Evolutionary conservation across 1,284 basidiomycete genomes (phyloP), one percentile per base, ranked within the genome.

Genomic region (Irpex lacteus): DNA sequence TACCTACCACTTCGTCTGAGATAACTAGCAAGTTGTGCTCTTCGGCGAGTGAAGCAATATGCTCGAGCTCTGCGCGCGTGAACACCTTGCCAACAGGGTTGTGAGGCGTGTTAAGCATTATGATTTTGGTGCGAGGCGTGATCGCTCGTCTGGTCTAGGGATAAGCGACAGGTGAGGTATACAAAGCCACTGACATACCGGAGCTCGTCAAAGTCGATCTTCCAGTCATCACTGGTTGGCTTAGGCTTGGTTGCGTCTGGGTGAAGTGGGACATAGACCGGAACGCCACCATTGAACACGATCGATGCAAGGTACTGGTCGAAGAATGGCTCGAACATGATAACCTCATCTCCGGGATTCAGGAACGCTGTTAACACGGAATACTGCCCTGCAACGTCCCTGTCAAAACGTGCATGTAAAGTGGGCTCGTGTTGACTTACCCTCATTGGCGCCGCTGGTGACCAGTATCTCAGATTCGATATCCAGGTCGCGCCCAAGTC

Each of bases 21-120:
- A 98, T 91, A 34, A 98, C 91, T 47, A 99, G 79, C 15, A 98
- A 82, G 75, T 99, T 96, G 77, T 93, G 91, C 79, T 98, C 94
- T 72, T 96, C 89, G 1, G 95, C 95, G 18, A 99, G 77, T 58
- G 83, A 83, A 40, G 96, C 95, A 63, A 99, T 94, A 63, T 85
- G 80, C 68, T 92, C 87, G 4, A 99, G 83, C 76, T 99, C 98
- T 58, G 83, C 74, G 62, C 84, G 83, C 3, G 89, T 91, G 75
- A 98, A 99, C 8, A 99, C 96, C 77, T 99, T 98, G 63, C 96
- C 95, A 19, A 97, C 86, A 36, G 95, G 95, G 77, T 99, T 99
- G 78, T 98, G 95, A 2, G 96, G 96, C 0, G 96, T 97, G 78
- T 98, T 98, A 72, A 95, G 83, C 71, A 95, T 94, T 67, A 98